These are phyloP conservation scores for Candida orba DNA, from an alignment of 805 yeast species.

Conservation along the genomic window DNA sequence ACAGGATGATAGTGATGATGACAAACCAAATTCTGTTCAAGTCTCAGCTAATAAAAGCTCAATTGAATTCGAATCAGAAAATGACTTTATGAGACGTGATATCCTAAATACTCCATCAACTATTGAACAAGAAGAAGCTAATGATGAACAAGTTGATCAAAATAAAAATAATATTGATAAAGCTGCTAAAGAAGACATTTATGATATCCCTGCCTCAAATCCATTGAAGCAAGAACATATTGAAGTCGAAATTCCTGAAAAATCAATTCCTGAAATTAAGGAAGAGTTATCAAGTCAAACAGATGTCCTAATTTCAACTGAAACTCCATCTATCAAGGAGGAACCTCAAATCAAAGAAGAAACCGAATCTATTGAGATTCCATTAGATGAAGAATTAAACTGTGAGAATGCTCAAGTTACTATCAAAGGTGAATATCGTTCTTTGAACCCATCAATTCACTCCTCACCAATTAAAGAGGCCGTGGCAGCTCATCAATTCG, in stretches of 20 bases:
- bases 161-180: no score
- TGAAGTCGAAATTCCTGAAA: not conserved
- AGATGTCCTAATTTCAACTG: not conserved
- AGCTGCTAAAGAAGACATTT: no score
- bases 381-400: slow-evolving; percentile 2
- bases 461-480: slow-evolving; percentile 4
- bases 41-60: not conserved
- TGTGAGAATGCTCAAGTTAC: not conserved
- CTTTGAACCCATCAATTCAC: slow-evolving; percentile 6
- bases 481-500: slow-evolving; percentile 17
- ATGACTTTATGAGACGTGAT: no score
- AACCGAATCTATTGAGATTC: not conserved
- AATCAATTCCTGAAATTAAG: not conserved
- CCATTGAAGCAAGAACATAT: not conserved
- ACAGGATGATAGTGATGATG: not conserved
- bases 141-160: no score
- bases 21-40: not conserved
- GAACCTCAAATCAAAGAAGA: not conserved
- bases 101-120: no score
- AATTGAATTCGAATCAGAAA: not conserved
- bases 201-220: not conserved
- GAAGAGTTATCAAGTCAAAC: no score
- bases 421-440: slow-evolving; percentile 5
- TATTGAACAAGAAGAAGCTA: no score
- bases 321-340: no score